Evolutionary conservation across 169 alveolate species (phyloP), one percentile per base, ranked within the genome.

Genomic region (Ichthyophthirius multifiliis): DNA sequence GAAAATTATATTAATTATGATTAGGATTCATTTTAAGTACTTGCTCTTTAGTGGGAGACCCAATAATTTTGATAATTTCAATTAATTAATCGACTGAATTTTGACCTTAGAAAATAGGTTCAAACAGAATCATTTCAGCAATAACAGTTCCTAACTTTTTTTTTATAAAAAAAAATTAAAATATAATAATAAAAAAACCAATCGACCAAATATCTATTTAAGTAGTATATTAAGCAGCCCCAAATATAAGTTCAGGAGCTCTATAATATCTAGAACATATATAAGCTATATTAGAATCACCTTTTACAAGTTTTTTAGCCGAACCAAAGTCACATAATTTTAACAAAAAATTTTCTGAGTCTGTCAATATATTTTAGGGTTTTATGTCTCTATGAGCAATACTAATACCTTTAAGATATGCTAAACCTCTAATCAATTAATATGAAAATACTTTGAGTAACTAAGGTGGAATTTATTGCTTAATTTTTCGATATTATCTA

Each of bases 241-340:
- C 99, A 63, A 99, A 92, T 92, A 99, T 97, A 37, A 99, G 90
- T 82, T 99, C 99, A 5, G 99, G 99, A 0, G 99, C 99, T 41
- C 99, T 87, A 86, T 99, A 99, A 88, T 96, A 99, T 77, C 99
- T 90, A 34, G 7, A 48, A 92, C 99, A 97, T 10, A 98, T 98
- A 81, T 98, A 98, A 1, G 98, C 88, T 9, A 97, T 99, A 88
- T 98, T 98, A 27, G 97, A 92, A 73, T 97, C 98, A 23, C 99
- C 99, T 31, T 92, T 93, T 10, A 93, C 82, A 43, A 98, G 87
- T 80, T 94, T 93, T 84, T 98, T 98, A 0, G 99, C 99, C 23
- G 99, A 95, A 5, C 99, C 99, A 83, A 98, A 98, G 85, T 98
- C 99, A 84, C 99, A 98, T 31, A 98, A 87, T 82, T 97, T 96